Conservation (phyloP, 2,329 filamentous ascomycete genomes). For the Ophiosphaerella herpotricha region DNA sequence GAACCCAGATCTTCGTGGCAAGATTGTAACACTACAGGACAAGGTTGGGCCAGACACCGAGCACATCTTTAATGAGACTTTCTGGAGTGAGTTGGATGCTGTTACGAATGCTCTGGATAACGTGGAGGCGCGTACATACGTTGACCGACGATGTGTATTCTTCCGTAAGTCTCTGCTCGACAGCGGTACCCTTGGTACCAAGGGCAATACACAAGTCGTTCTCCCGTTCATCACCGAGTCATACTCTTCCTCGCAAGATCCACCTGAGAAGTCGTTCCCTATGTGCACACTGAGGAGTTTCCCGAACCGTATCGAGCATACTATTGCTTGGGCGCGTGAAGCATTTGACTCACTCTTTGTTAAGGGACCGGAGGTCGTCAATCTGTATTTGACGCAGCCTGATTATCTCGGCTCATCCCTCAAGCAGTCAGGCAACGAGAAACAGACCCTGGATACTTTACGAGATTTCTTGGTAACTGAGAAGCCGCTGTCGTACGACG, state of each 20-base stretch:
- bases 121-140: conserved; percentile 93
- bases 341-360: conserved; percentile 94
- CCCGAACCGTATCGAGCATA: conserved; percentile 98
- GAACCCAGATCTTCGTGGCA: conserved; percentile 89
- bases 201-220: conserved; percentile 97
- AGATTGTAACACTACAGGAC: conserved; percentile 85
- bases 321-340: conserved; percentile 96
- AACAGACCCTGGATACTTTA: conserved; percentile 87
- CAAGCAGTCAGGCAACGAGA: conserved; percentile 94
- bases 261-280: conserved; percentile 96
- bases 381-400: conserved; percentile 88
- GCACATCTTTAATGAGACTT: conserved; percentile 89
- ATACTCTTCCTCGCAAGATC: conserved; percentile 95
- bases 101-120: conserved; percentile 98
- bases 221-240: conserved; percentile 91
- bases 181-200: conserved; percentile 97
- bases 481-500: conserved; percentile 89
- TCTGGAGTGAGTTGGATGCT: conserved; percentile 85
- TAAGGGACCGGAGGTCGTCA: conserved; percentile 90
- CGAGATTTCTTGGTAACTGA: conserved; percentile 89
- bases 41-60: conserved; percentile 92
- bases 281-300: conserved; percentile 98
- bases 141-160: conserved; percentile 94
- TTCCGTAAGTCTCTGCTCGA: conserved; percentile 97
- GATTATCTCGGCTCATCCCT: conserved; percentile 86